phyloP scores from a whole-genome alignment of 768 basidiomycete genomes.

The Cyathus striatus region DNA sequence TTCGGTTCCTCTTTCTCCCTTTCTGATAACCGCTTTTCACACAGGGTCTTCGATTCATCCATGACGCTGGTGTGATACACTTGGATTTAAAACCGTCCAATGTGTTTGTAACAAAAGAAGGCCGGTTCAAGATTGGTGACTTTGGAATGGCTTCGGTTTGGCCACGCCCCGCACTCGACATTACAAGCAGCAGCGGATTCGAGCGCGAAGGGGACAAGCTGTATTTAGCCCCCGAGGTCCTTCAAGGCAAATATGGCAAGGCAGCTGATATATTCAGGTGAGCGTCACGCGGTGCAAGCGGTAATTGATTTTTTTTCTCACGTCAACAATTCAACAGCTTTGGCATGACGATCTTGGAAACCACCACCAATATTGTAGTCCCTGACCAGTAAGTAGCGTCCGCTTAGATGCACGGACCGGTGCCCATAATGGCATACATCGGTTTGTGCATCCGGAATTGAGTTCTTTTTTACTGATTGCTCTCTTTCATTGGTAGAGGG shows the following conservation, averaged over 20 bases:
- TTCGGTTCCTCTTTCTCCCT: constrained; percentile 13
- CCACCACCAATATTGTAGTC: constrained; percentile 92
- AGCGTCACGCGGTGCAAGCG: constrained; percentile 33
- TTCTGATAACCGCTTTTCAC: constrained; percentile 5
- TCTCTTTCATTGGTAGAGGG: constrained; percentile 51
- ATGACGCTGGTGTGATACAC: constrained; percentile 85
- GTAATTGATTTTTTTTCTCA: constrained; percentile 28
- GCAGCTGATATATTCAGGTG: constrained; percentile 97
- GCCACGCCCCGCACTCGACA: constrained; percentile 49
- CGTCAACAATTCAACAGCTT: constrained; percentile 50
- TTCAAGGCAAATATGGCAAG: constrained; percentile 87
- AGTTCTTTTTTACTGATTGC: constrained; percentile 19
- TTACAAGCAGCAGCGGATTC: constrained; percentile 39
- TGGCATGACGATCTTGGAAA: constrained; percentile 94
- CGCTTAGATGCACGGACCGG: background rate
- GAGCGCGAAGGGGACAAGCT: constrained; percentile 97
- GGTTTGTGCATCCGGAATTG: constrained; percentile 9
- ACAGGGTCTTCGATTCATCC: constrained; percentile 86
- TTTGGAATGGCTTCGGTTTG: constrained; percentile 98
- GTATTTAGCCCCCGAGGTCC: constrained; percentile 94
- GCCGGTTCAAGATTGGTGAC: constrained; percentile 94
- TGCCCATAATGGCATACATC: constrained; percentile 3
- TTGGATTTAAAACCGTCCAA: constrained; percentile 98
- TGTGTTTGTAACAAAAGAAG: constrained; percentile 83
- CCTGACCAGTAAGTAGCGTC: constrained; percentile 81